phyloP scores from a whole-genome alignment of 2,329 filamentous ascomycete genomes.

The Colletotrichum sp. region DNA sequence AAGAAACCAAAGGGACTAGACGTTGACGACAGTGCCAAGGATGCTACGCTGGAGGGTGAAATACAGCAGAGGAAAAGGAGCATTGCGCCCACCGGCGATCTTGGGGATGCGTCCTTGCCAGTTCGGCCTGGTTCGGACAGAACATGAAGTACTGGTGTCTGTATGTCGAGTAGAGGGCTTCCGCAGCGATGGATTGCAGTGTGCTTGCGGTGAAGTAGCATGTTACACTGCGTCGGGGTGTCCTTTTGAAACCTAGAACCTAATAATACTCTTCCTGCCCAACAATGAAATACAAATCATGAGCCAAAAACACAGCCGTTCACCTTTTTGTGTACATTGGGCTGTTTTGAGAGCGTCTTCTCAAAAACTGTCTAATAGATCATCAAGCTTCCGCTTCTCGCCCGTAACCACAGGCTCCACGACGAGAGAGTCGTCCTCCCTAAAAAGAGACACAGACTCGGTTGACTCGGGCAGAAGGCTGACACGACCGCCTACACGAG shows the following conservation, averaged over 20 bases:
- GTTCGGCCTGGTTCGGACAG: neutral
- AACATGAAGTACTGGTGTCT: neutral
- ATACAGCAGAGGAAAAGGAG: slow-evolving; percentile 37
- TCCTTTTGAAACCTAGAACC: slow-evolving; percentile 9
- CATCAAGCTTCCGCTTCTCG: slow-evolving; percentile 47
- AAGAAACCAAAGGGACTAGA: slow-evolving; percentile 39
- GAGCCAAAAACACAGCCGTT: neutral
- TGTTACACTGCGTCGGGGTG: neutral
- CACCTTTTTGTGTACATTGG: neutral
- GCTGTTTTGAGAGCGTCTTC: neutral
- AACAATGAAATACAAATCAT: neutral
- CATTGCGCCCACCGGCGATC: slow-evolving; percentile 25
- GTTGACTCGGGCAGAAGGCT: slow-evolving; percentile 35
- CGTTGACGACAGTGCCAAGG: slow-evolving; percentile 50
- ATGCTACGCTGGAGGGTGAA: slow-evolving; percentile 43
- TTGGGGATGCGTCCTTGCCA: neutral
- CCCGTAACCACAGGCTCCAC: slow-evolving; percentile 40
- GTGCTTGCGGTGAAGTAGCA: neutral
- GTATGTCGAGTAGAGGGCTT: neutral
- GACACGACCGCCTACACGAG: slow-evolving; percentile 61
- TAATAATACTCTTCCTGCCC: neutral
- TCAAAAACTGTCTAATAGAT: slow-evolving; percentile 41
- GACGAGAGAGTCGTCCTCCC: slow-evolving; percentile 24
- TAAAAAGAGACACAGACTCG: slow-evolving; percentile 14
- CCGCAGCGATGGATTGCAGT: neutral